Conservation (phyloP, 352 stramenopile species). For the Phytophthora brassicae region DNA sequence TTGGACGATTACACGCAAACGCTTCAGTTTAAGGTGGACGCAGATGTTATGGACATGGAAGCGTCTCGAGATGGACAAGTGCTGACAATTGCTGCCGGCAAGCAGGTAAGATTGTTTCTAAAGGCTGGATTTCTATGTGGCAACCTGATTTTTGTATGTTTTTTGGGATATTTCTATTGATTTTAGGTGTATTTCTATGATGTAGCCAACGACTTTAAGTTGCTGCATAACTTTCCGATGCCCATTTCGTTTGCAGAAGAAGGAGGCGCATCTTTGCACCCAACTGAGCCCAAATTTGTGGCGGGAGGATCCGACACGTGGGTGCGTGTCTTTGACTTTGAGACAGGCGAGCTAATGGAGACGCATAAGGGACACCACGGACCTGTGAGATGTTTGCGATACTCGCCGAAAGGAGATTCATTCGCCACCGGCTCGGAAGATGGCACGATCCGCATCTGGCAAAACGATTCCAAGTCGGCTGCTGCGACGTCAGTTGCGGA, state of each 20-base stretch:
- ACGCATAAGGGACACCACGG: constrained; percentile 98
- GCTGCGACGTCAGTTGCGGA: constrained; percentile 65
- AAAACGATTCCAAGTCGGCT: constrained; percentile 70
- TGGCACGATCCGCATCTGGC: constrained; percentile 98
- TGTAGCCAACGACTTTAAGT: constrained; percentile 53
- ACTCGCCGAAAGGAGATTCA: constrained; percentile 90
- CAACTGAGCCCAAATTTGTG: constrained; percentile 85
- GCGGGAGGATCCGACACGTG: constrained; percentile 94
- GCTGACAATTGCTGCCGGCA: constrained; percentile 92
- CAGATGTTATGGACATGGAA: constrained; percentile 86
- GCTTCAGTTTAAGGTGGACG: constrained; percentile 62
- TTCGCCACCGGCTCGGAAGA: constrained; percentile 98
- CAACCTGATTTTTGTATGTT: not conserved
- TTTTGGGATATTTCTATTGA: too few relatives aligned
- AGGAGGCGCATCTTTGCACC: constrained; percentile 89
- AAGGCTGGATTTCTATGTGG: not conserved
- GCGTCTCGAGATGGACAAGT: constrained; percentile 60
- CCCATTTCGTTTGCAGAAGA: constrained; percentile 91
- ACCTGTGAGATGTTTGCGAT: constrained; percentile 96
- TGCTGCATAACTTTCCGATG: constrained; percentile 80
- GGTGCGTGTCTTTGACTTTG: constrained; percentile 96
- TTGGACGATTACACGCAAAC: constrained; percentile 48
- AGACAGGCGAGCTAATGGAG: constrained; percentile 91
- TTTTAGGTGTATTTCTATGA: constrained; percentile 96
- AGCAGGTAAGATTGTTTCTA: constrained; percentile 53